Percentiles rank a stretch among this genome's conserved stretches.
phyloP scores from a whole-genome alignment of 805 yeast species.

The Zygotorulaspora sp. region DNA sequence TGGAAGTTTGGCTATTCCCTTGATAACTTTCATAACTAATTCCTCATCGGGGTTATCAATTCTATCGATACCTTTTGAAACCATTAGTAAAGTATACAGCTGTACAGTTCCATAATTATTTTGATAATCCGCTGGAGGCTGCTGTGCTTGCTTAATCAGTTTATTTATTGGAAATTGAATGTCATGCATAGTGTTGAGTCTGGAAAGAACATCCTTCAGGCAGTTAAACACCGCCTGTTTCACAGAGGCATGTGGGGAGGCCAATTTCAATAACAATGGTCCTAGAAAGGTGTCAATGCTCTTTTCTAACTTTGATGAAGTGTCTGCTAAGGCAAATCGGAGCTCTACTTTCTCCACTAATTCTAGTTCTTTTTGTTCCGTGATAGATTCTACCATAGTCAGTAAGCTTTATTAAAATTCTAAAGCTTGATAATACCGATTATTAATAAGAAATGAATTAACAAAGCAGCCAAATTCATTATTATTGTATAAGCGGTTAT shows the following conservation, averaged over 20 bases:
- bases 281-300: slow-evolving; percentile 60
- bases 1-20: slow-evolving; percentile 42
- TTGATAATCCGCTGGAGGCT: slow-evolving; percentile 43
- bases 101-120: slow-evolving; percentile 49
- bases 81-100: slow-evolving; percentile 58
- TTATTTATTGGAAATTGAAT: slow-evolving; percentile 62
- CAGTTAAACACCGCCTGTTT: slow-evolving; percentile 63
- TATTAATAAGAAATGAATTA: no score
- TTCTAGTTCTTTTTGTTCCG: slow-evolving; percentile 47
- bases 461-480: no score
- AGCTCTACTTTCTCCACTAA: slow-evolving; percentile 77
- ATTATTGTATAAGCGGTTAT: no score
- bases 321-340: slow-evolving; percentile 68
- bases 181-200: slow-evolving; percentile 52
- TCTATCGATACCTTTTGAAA: slow-evolving; percentile 64
- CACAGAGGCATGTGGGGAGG: slow-evolving; percentile 63
- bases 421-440: no score
- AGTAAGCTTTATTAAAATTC: no score
- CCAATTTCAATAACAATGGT: slow-evolving; percentile 73
- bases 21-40: slow-evolving; percentile 46
- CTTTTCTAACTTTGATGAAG: slow-evolving; percentile 58
- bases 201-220: slow-evolving; percentile 60
- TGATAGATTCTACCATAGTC: no score
- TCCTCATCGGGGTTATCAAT: slow-evolving; percentile 37
- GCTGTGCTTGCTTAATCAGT: slow-evolving; percentile 58